Base-by-base conservation (phyloP, 306 rosid genomes). In the Oxytropis ochrocephala region DNA sequence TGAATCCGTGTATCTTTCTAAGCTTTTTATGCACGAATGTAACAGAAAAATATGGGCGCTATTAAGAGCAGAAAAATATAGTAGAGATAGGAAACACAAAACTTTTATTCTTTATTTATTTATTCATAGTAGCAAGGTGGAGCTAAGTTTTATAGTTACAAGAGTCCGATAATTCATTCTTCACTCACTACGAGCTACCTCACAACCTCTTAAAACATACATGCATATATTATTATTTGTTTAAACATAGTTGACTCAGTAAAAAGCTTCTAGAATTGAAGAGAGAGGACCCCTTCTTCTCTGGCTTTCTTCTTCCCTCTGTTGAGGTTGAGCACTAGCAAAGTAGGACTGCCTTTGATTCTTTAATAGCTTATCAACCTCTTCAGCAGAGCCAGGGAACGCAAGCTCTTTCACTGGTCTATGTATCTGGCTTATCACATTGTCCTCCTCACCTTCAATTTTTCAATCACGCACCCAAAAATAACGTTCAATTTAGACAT, bases 341-440 rank as follows among this genome's bases (percentile, higher is more conserved):
- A 85, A 77, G 78, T 71, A 17, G 0, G 87, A 80, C n/a, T 75
- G 46, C 8, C 3, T 48, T 58, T 83, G 84, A 0, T 68, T 75
- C 35, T 8, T 27, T 24, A 82, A 7, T 8, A 80, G 67, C 35
- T 30, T 70, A 47, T 83, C 76, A 27, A 77, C 66, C 4, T 78
- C 64, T 62, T 39, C 1, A 13, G 71, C 74, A 17, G 79, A 39
- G 0, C 84, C 75, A 13, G 72, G 52, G 58, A 83, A 85, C 0
- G 79, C 5, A 11, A 69, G 4, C 5, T 75, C 83, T 14, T 39
- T 75, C 24, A 73, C 87, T 36, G 44, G 57, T 5, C 21, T 72
- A 0, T 53, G 65, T 9, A 85, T 47, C 30, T 75, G 68, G 6
- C 63, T 75, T 66, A 85, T 48, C 60, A 83, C 74, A 59, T 78